Conservation (phyloP, 139 green algal genomes). For the Asterochloris erici region DNA sequence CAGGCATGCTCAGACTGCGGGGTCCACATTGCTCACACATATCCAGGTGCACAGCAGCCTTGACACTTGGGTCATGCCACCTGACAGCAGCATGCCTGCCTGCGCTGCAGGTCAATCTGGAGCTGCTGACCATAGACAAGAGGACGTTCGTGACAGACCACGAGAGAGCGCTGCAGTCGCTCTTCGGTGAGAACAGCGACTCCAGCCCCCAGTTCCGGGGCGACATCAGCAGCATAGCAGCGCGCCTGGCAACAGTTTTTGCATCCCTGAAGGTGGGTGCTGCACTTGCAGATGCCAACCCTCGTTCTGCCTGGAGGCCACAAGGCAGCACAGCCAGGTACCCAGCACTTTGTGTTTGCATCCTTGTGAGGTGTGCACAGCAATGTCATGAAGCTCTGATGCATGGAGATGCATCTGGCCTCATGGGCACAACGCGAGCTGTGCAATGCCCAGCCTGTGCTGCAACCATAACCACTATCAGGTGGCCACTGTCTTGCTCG, state of each 20-base stretch:
- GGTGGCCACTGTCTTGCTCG: too few species aligned
- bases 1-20: too few species aligned
- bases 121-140: conserved; percentile 78
- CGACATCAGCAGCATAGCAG: conserved; percentile 50
- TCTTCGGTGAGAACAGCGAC: conserved; percentile 44
- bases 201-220: conserved; percentile 18
- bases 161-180: conserved; percentile 46
- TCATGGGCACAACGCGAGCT: too few species aligned
- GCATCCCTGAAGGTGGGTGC: conserved; percentile 52
- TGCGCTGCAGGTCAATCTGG: conserved; percentile 64
- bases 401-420: too few species aligned
- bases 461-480: too few species aligned
- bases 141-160: conserved; percentile 80
- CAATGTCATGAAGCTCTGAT: too few species aligned
- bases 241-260: conserved; percentile 62
- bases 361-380: too few species aligned
- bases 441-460: too few species aligned
- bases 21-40: too few species aligned
- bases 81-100: not conserved
- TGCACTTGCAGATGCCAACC: not conserved
- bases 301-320: not conserved
- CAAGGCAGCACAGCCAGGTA: too few species aligned
- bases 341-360: too few species aligned
- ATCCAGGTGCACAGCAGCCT: not conserved
- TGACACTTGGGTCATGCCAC: not conserved